Base-by-base conservation (phyloP, 139 green algal genomes). In the Yamagishiella unicocca region DNA sequence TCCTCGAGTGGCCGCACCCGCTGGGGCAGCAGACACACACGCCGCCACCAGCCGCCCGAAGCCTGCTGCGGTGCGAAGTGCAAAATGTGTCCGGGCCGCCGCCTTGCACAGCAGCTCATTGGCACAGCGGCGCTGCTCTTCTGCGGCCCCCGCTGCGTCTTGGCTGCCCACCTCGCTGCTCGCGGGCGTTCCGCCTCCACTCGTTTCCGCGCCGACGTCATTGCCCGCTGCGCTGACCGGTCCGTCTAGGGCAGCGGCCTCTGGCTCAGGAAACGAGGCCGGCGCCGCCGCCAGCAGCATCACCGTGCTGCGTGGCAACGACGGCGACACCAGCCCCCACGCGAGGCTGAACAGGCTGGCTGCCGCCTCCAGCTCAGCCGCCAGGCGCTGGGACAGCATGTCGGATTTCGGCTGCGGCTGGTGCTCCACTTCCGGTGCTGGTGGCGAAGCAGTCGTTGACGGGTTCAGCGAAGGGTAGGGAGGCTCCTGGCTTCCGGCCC, bases 201-300 rank as follows among this genome's bases (percentile, higher is more conserved):
- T 58, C 12, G 17, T 58, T 17, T 17, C 50, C 17, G 64, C 64
- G 68, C 68, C 35, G 37, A 24, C 35, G 40, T 55, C 7, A 40
- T 45, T 4, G 8, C 10, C 70, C 14, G 38, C 38, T 22, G 66
- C 31, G 31, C n/a, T n/a, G n/a, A n/a, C n/a, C n/a, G n/a, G n/a
- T n/a, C n/a, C n/a, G n/a, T n/a, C n/a, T n/a, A n/a, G n/a, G n/a
- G n/a, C 33, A 2, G 38, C 38, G 2, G 70, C 38, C 70, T 4
- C 42, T 14, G 70, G 50, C 50, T 58, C 8, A 8, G 19, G 2
- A 38, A 58, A 78, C 22, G 40, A 38, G 2, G 38, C 70, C 37
- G 70, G 70, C 70, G 40, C 38, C 42, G 70, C 70, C 70, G 70
- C 40, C 6, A 78, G 38, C 38, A 78, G 70, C 38, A 78, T 33